These are phyloP conservation scores for Paramecium sexaurelia DNA, from an alignment of 73 alveolate species.

Conservation along the genomic window DNA sequence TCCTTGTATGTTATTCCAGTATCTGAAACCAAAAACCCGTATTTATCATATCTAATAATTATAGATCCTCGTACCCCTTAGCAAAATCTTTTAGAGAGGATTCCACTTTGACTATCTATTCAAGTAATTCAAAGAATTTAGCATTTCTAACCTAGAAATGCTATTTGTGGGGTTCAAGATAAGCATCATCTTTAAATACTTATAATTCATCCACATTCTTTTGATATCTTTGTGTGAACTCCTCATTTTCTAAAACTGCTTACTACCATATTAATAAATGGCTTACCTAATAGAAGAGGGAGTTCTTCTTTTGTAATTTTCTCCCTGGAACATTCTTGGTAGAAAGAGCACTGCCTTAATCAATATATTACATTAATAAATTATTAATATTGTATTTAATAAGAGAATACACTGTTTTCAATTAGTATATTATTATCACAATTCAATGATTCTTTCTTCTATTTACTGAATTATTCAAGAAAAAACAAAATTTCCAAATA, in stretches of 20 bases:
- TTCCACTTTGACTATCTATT: conserved; percentile 55
- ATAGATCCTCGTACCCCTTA: conserved; percentile 41
- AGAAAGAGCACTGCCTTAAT: conserved; percentile 13
- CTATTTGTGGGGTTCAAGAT: conserved; percentile 48
- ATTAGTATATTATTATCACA: not conserved
- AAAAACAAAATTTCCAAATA: not conserved
- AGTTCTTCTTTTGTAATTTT: conserved; percentile 2
- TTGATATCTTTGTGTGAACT: not conserved
- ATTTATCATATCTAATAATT: conserved; percentile 53
- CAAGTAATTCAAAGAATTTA: conserved; percentile 43
- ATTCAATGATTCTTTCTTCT: not conserved
- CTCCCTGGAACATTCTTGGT: not conserved
- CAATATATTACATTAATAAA: conserved; percentile 14
- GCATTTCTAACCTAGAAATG: conserved; percentile 65
- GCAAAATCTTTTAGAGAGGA: conserved; percentile 63
- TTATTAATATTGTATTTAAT: not conserved
- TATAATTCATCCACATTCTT: conserved; percentile 14
- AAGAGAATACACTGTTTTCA: not conserved
- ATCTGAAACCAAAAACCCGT: conserved; percentile 51
- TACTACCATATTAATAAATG: not conserved
- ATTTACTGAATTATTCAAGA: not conserved
- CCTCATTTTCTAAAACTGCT: not conserved
- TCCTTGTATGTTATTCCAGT: conserved; percentile 74
- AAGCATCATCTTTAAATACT: conserved; percentile 42
- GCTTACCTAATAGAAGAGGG: conserved; percentile 14